Base-by-base conservation (phyloP, 805 yeast genomes). In the Pichia scutulata region DNA sequence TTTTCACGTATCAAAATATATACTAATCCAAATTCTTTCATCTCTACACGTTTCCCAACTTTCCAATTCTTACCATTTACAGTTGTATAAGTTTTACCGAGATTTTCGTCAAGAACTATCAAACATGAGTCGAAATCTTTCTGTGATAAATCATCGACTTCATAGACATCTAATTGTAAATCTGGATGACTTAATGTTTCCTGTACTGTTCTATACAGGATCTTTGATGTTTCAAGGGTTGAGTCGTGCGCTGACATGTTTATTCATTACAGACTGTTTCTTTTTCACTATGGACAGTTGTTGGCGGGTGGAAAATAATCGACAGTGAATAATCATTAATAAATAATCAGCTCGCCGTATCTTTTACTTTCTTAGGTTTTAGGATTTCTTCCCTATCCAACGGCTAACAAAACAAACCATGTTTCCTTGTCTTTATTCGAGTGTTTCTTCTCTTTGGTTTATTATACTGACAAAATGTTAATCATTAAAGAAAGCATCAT, bases 21-120 rank as follows among this genome's bases (percentile, higher is more conserved):
- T 0, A 75, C 62, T 53, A 79, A 60, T 0, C 82, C 82, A 0
- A 62, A 48, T 51, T 77, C 81, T 23, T 60, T 52, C 74, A 78
- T 71, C 53, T 78, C 84, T 39, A 55, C 64, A 14, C 55, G 45
- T 62, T 74, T 80, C 12, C 69, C 68, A 14, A 28, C 54, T 57
- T 65, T 66, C 81, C 77, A 78, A 12, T 60, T 55, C n/a, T 13
- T 42, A 2, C 78, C 80, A 21, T 66, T 60, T 19, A 63, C 54
- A 4, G 46, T 46, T 1, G 44, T 28, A 50, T 68, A 67, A 1
- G 46, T 50, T 1, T 40, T 25, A 4, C 68, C 69, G 14, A 68
- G 50, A 41, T 64, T 66, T 6, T 22, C 43, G 41, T 62, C 65
- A 2, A 68, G 25, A 7, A 66, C 39, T 5, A 46, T 43, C 16